A percentile compares a stretch with the other conserved stretches of the same genome.
Evolutionary conservation across 257 asterid genomes (phyloP).

Genomic region (Craterostigma plantagineum): DNA sequence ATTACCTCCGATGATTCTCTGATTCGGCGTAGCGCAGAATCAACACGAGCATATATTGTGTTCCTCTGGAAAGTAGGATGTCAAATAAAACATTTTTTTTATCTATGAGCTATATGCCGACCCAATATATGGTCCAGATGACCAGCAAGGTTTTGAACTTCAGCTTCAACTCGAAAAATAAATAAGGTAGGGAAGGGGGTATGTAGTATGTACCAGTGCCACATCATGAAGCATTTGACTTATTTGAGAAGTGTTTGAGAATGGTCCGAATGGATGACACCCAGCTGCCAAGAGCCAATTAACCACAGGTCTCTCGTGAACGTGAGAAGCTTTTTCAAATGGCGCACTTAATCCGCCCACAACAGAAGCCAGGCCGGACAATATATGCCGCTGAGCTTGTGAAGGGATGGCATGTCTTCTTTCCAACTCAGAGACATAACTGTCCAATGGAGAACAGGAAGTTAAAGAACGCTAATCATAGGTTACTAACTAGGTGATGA

Average conservation of each 20-base stretch:
- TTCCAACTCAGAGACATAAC: slow-evolving; percentile 88
- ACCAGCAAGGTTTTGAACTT: too few species aligned
- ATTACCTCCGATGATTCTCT: slow-evolving; percentile 77
- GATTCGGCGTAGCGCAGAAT: slow-evolving; percentile 86
- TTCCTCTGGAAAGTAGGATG: slow-evolving; percentile 78
- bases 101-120: not conserved
- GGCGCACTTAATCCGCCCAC: slow-evolving; percentile 97
- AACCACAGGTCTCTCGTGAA: slow-evolving; percentile 76
- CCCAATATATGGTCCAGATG: too few species aligned
- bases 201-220: slow-evolving; percentile 42
- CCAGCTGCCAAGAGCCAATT: slow-evolving; percentile 98
- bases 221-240: slow-evolving; percentile 91
- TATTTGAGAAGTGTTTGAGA: slow-evolving; percentile 62
- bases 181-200: not conserved
- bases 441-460: slow-evolving; percentile 14
- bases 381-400: slow-evolving; percentile 70
- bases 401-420: slow-evolving; percentile 81
- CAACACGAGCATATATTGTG: slow-evolving; percentile 85
- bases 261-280: slow-evolving; percentile 98
- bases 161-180: too few species aligned
- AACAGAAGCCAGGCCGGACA: slow-evolving; percentile 91
- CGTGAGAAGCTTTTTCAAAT: slow-evolving; percentile 83
- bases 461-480: not conserved
- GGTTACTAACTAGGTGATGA: not conserved
- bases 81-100: not conserved